phyloP scores from a whole-genome alignment of 352 stramenopile genomes.

The Phytophthora crassamura region DNA sequence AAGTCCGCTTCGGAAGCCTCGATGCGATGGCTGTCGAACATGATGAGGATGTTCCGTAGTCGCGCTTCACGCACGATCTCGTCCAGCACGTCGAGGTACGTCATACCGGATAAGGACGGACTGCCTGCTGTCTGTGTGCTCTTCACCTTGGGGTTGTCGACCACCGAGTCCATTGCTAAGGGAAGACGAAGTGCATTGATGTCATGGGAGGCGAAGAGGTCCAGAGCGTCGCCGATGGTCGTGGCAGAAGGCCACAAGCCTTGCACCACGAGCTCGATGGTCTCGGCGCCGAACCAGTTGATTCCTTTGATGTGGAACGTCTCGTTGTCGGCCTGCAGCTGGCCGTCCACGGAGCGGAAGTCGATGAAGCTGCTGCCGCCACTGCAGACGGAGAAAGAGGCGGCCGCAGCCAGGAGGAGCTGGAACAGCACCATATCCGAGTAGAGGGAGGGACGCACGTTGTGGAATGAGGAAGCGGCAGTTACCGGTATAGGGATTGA shows the following conservation, averaged over 20 bases:
- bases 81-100: constrained; percentile 72
- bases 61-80: constrained; percentile 58
- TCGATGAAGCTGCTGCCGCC: constrained; percentile 56
- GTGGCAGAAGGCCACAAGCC: constrained; percentile 74
- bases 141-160: constrained; percentile 53
- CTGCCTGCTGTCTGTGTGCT: constrained; percentile 54
- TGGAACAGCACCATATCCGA: neutral
- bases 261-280: constrained; percentile 65
- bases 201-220: constrained; percentile 53
- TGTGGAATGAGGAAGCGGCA: constrained; percentile 4
- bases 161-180: constrained; percentile 70
- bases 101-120: constrained; percentile 49
- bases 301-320: constrained; percentile 72
- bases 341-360: constrained; percentile 65
- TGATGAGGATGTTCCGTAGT: constrained; percentile 71
- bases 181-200: constrained; percentile 71
- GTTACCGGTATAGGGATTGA: neutral
- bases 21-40: constrained; percentile 77
- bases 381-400: constrained; percentile 2
- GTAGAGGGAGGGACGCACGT: constrained; percentile 8
- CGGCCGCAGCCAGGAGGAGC: neutral
- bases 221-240: constrained; percentile 54
- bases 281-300: constrained; percentile 78
- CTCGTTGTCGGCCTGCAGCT: constrained; percentile 61
- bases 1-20: constrained; percentile 62